These are phyloP conservation scores for Zasmidium angulare DNA, from an alignment of 2,329 filamentous ascomycete genomes.

Conservation along the genomic window DNA sequence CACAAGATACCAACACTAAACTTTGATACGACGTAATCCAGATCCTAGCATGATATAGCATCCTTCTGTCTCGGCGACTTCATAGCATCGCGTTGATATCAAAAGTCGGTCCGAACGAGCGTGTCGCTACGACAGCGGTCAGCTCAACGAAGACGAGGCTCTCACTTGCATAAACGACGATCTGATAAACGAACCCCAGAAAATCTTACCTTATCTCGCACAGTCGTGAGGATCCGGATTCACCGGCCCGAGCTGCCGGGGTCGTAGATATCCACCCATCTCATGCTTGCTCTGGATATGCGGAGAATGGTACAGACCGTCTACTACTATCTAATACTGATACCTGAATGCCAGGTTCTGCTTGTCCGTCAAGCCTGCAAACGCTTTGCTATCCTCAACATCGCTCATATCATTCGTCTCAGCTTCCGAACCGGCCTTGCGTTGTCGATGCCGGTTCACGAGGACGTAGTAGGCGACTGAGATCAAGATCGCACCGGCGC, in stretches of 20 bases:
- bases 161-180: background rate
- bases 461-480: background rate
- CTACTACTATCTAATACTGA: background rate
- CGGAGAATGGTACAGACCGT: background rate
- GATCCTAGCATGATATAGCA: too few relatives aligned
- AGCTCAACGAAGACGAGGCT: background rate
- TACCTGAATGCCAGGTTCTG: slow-evolving; percentile 2
- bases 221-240: background rate
- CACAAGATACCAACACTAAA: background rate
- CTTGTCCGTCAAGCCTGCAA: slow-evolving; percentile 1
- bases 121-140: background rate
- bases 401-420: background rate
- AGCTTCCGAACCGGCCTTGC: background rate
- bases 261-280: background rate
- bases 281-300: too few relatives aligned
- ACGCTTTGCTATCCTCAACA: background rate
- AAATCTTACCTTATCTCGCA: background rate
- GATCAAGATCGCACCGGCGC: background rate
- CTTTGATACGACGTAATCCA: background rate
- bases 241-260: background rate
- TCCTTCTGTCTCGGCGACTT: background rate
- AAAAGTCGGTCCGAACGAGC: background rate
- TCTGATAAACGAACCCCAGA: background rate
- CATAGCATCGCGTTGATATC: background rate
- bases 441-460: background rate